Percentiles rank a stretch among this genome's conserved stretches.
Evolutionary conservation across 2,329 filamentous ascomycete species (phyloP).

Genomic region (Fusarium mexicanum): DNA sequence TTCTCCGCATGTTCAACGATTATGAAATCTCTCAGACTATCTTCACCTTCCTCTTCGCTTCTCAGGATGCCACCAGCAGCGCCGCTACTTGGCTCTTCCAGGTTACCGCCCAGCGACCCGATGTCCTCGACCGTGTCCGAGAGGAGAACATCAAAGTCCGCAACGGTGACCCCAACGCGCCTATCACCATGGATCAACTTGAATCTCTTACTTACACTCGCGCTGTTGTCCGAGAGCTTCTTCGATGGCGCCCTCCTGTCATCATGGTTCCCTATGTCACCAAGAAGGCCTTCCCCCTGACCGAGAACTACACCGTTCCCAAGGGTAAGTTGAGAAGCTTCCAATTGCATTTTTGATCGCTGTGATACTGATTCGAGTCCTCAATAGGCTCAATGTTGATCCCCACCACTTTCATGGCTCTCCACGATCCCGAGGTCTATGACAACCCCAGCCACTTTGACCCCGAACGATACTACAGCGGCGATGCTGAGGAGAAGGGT

Average conservation of each 20-base stretch:
- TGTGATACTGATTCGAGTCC: constrained; percentile 28
- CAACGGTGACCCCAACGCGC: constrained; percentile 76
- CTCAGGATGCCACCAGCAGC: constrained; percentile 95
- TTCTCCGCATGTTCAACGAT: constrained; percentile 88
- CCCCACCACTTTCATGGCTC: constrained; percentile 87
- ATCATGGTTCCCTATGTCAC: constrained; percentile 95
- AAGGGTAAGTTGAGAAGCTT: constrained; percentile 67
- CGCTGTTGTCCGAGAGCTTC: constrained; percentile 88
- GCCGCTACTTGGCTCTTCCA: constrained; percentile 97
- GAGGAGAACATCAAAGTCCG: constrained; percentile 87
- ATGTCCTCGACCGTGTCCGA: constrained; percentile 86
- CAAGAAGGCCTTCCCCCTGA: constrained; percentile 96
- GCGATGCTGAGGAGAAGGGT: constrained; percentile 85
- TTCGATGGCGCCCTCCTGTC: constrained; percentile 94
- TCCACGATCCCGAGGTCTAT: constrained; percentile 93
- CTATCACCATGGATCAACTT: constrained; percentile 83
- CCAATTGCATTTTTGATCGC: background rate
- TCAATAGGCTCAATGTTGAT: constrained; percentile 85
- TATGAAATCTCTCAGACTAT: constrained; percentile 92
- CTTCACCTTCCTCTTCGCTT: constrained; percentile 97
- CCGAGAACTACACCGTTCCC: constrained; percentile 86
- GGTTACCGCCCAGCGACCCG: constrained; percentile 91
- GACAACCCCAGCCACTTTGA: constrained; percentile 88
- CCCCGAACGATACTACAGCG: constrained; percentile 90
- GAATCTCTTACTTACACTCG: constrained; percentile 91